phyloP scores from a whole-genome alignment of 768 basidiomycete genomes.

The Suillus weaverae region DNA sequence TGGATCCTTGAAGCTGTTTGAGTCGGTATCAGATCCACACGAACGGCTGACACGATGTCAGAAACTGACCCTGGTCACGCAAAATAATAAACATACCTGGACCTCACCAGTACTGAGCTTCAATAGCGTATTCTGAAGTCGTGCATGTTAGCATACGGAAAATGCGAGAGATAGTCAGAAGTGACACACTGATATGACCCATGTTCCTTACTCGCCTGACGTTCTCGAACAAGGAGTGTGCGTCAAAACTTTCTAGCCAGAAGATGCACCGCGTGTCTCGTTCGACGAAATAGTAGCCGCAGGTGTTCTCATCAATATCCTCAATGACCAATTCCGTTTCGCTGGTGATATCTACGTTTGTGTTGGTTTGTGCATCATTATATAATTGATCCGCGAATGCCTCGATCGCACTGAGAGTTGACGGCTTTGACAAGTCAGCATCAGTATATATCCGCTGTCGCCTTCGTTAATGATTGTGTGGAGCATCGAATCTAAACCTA shows the following conservation, averaged over 20 bases:
- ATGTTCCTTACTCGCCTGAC: constrained; percentile 38
- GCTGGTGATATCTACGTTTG: constrained; percentile 26
- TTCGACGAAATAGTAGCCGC: constrained; percentile 47
- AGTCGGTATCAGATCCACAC: neutral
- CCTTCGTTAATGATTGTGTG: neutral
- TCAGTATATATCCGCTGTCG: constrained; percentile 49
- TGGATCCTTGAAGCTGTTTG: constrained; percentile 2
- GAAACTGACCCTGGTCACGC: neutral
- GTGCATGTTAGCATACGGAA: neutral
- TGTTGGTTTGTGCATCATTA: constrained; percentile 20
- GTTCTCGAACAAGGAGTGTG: constrained; percentile 32
- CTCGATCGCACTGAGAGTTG: constrained; percentile 29
- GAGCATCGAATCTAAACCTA: constrained; percentile 14
- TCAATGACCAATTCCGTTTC: constrained; percentile 37
- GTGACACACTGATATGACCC: constrained; percentile 41
- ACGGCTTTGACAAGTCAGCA: constrained; percentile 41
- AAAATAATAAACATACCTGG: constrained; percentile 1
- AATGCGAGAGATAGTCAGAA: neutral
- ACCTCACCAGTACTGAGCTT: constrained; percentile 23
- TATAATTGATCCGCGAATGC: constrained; percentile 18
- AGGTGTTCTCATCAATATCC: constrained; percentile 17
- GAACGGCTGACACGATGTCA: neutral
- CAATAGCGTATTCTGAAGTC: constrained; percentile 20
- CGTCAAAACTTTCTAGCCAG: constrained; percentile 43
- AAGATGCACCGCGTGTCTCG: constrained; percentile 44